phyloP scores from a whole-genome alignment of 2,329 filamentous ascomycete species.

The Talaromyces piceae region DNA sequence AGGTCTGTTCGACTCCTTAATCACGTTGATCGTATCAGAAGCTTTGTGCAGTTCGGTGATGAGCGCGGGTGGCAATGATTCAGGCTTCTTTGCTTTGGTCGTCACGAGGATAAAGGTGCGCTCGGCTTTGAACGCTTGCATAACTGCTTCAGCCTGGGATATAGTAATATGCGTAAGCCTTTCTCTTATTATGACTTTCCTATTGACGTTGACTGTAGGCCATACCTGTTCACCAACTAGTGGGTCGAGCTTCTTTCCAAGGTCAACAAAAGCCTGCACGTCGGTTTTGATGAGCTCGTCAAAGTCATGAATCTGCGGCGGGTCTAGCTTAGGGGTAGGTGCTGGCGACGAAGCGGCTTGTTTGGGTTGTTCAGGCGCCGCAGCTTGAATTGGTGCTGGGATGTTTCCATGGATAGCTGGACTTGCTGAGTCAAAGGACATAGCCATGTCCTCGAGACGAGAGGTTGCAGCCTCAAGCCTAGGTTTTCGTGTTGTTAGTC shows the following conservation, averaged over 20 bases:
- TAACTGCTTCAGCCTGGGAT: conserved; percentile 46
- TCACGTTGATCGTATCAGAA: conserved; percentile 68
- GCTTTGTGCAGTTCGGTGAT: conserved; percentile 81
- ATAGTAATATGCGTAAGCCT: conserved; percentile 14
- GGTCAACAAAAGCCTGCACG: conserved; percentile 67
- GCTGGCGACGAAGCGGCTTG: conserved; percentile 38
- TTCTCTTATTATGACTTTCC: neutral
- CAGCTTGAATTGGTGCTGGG: conserved; percentile 18
- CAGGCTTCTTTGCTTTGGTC: conserved; percentile 87
- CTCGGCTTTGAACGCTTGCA: conserved; percentile 70
- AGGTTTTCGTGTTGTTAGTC: conserved; percentile 22
- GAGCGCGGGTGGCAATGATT: conserved; percentile 64
- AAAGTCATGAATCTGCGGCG: conserved; percentile 78
- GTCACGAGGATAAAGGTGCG: conserved; percentile 81
- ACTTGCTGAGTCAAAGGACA: conserved; percentile 51
- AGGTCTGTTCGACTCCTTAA: conserved; percentile 73
- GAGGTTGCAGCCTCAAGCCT: conserved; percentile 97
- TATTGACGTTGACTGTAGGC: conserved; percentile 6
- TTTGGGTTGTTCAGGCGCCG: conserved; percentile 20
- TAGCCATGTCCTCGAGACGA: conserved; percentile 90
- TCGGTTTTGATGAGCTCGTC: conserved; percentile 68
- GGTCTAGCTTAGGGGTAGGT: conserved; percentile 53
- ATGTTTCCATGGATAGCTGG: conserved; percentile 28
- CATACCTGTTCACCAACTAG: conserved; percentile 72
- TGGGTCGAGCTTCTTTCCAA: conserved; percentile 71